Percentiles rank a stretch among this genome's conserved stretches.
Evolutionary conservation across 2,329 filamentous ascomycete species (phyloP).

Genomic region (Whalleya microplaca): DNA sequence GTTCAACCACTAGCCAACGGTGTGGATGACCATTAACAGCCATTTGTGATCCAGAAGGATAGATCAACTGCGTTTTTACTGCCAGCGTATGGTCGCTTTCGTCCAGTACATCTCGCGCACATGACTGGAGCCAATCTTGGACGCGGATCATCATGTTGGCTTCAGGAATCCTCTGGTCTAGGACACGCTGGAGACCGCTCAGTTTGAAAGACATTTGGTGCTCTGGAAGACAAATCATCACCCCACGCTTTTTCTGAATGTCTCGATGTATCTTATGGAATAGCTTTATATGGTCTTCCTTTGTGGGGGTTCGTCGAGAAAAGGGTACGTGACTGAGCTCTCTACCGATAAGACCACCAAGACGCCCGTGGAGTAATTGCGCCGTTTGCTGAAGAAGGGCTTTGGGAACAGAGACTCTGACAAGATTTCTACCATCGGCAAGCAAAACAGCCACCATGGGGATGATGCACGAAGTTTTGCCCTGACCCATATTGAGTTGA

Average conservation of each 20-base stretch:
- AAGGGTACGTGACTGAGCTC: conserved; percentile 61
- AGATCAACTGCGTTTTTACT: conserved; percentile 58
- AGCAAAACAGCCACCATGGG: conserved; percentile 53
- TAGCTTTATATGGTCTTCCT: conserved; percentile 35
- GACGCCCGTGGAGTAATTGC: conserved; percentile 56
- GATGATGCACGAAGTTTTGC: conserved; percentile 61
- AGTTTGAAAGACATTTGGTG: conserved; percentile 67
- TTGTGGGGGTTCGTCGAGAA: conserved; percentile 52
- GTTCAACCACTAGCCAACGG: conserved; percentile 51
- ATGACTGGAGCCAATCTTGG: conserved; percentile 52
- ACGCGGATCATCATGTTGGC: conserved; percentile 53
- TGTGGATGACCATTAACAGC: conserved; percentile 56
- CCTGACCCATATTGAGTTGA: conserved; percentile 70
- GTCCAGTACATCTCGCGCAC: conserved; percentile 64
- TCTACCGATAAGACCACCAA: conserved; percentile 59
- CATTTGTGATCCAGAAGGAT: conserved; percentile 54
- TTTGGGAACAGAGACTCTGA: conserved; percentile 60
- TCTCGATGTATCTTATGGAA: conserved; percentile 45
- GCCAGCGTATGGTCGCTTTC: conserved; percentile 62
- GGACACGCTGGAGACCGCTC: conserved; percentile 60
- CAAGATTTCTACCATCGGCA: conserved; percentile 50
- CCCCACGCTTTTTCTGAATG: conserved; percentile 47
- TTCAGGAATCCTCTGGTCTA: conserved; percentile 47
- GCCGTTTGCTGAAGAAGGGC: conserved; percentile 61
- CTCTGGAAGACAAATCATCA: conserved; percentile 65